phyloP scores from a whole-genome alignment of 495 filamentous ascomycete genomes.

The Podospora didyma region DNA sequence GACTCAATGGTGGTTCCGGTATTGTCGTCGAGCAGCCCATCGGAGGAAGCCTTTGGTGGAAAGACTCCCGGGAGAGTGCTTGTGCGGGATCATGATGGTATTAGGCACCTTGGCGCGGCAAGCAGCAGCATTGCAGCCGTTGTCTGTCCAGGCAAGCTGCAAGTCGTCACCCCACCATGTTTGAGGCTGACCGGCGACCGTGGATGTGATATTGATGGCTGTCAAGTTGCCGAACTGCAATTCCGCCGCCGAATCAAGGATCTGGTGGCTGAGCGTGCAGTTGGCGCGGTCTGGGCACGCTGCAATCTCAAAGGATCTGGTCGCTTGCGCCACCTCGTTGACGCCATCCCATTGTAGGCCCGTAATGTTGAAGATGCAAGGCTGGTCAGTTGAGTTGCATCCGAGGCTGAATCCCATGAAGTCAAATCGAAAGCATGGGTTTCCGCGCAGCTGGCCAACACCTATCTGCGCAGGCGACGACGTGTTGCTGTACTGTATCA shows the following conservation, averaged over 20 bases:
- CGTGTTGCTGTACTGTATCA: constrained; percentile 32
- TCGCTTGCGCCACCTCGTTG: constrained; percentile 19
- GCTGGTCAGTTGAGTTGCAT: constrained; percentile 31
- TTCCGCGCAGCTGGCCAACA: constrained; percentile 27
- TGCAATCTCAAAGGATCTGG: constrained; percentile 26
- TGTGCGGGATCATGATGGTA: constrained; percentile 13
- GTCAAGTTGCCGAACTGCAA: constrained; percentile 33
- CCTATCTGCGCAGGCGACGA: constrained; percentile 29
- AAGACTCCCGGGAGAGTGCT: not conserved
- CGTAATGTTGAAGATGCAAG: constrained; percentile 38
- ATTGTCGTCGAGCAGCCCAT: constrained; percentile 17
- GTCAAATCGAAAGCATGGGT: constrained; percentile 39
- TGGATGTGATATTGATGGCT: constrained; percentile 32
- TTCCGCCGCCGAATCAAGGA: constrained; percentile 18
- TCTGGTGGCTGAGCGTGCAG: constrained; percentile 32
- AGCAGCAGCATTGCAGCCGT: constrained; percentile 31
- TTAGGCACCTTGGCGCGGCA: constrained; percentile 36
- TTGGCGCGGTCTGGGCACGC: constrained; percentile 25
- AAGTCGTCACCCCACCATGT: constrained; percentile 44
- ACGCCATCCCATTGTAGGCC: constrained; percentile 28
- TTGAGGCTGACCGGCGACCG: constrained; percentile 21
- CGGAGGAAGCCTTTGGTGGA: constrained; percentile 9
- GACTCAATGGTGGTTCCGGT: not conserved
- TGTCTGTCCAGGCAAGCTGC: constrained; percentile 39
- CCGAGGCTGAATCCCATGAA: constrained; percentile 37